Conservation (phyloP, 345 rosid species). For the Eucalyptus lansdowneana region DNA sequence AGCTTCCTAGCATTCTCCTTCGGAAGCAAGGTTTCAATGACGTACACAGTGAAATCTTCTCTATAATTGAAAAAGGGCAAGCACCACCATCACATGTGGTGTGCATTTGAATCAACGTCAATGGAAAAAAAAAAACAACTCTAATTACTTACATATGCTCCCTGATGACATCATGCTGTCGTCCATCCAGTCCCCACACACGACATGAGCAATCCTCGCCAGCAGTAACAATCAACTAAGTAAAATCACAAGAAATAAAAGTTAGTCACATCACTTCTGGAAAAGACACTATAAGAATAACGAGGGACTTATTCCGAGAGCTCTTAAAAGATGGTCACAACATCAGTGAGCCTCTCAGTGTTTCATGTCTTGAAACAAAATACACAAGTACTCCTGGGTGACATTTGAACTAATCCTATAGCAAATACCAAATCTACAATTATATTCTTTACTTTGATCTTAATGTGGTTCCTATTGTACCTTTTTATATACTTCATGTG, state of each 20-base stretch:
- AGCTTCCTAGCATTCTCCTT: neutral
- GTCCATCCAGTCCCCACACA: slow-evolving; percentile 72
- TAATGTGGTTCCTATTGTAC: neutral
- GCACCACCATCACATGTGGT: neutral
- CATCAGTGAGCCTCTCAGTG: neutral
- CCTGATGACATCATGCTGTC: slow-evolving; percentile 61
- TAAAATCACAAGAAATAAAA: neutral
- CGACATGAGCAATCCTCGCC: slow-evolving; percentile 96
- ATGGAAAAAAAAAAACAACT: neutral
- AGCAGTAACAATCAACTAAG: slow-evolving; percentile 75
- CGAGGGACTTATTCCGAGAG: no score
- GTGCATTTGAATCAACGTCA: neutral
- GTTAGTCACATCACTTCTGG: neutral
- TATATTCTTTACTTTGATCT: neutral
- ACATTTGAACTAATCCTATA: neutral
- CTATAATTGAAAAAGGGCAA: neutral
- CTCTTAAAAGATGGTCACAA: neutral
- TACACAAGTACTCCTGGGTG: no score
- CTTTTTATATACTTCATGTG: neutral
- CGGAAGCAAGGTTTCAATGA: neutral
- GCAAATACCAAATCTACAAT: neutral
- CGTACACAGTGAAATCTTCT: neutral
- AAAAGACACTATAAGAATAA: neutral
- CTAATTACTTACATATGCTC: slow-evolving; percentile 66
- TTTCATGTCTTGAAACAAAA: no score